Conservation (phyloP, 2,329 filamentous ascomycete species). For the Ceratocystis cubensis region DNA sequence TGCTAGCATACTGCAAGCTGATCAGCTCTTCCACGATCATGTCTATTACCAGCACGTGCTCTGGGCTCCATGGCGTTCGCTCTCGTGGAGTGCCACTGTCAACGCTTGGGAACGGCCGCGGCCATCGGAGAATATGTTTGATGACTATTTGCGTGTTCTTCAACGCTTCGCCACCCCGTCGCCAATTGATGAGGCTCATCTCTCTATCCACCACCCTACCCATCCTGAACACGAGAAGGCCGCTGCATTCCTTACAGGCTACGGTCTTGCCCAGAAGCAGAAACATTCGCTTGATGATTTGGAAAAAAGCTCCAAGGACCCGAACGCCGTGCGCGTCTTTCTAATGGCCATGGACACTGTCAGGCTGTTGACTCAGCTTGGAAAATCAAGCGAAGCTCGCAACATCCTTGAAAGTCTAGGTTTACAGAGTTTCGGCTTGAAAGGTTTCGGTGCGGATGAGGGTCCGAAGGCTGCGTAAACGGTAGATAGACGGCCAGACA, state of each 20-base stretch:
- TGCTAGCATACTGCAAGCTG: constrained; percentile 36
- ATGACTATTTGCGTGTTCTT: constrained; percentile 39
- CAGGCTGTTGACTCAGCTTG: constrained; percentile 28
- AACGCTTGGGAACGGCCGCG: constrained; percentile 35
- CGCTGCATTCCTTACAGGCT: constrained; percentile 33
- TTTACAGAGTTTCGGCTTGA: neutral
- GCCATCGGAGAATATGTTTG: constrained; percentile 39
- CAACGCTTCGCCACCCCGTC: constrained; percentile 30
- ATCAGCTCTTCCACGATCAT: constrained; percentile 31
- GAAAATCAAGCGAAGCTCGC: constrained; percentile 28
- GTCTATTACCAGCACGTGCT: constrained; percentile 30
- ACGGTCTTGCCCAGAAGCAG: neutral
- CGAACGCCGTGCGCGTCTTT: constrained; percentile 17
- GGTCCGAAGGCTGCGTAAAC: no score
- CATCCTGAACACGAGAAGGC: constrained; percentile 37
- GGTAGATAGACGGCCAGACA: no score
- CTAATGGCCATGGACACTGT: constrained; percentile 28
- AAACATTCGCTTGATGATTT: neutral
- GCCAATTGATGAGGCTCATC: constrained; percentile 39
- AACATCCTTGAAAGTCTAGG: constrained; percentile 25
- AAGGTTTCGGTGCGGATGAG: neutral
- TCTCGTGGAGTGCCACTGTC: constrained; percentile 43
- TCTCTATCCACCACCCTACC: constrained; percentile 43
- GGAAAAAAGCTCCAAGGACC: neutral
- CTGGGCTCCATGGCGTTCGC: constrained; percentile 32